phyloP scores from a whole-genome alignment of 2,329 filamentous ascomycete species.

The Colletotrichum noveboracense region DNA sequence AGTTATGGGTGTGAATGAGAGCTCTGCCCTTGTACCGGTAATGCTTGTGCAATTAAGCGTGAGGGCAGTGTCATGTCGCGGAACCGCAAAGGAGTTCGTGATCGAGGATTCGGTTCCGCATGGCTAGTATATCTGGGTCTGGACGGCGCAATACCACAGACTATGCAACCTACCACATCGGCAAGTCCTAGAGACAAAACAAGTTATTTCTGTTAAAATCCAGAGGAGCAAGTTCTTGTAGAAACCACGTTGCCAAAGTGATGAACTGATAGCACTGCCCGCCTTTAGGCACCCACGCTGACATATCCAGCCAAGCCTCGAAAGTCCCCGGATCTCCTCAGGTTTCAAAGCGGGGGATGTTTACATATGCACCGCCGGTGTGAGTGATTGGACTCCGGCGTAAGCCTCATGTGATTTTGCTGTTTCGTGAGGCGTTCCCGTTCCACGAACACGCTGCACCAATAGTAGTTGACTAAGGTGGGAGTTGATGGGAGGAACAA shows the following conservation, averaged over 20 bases:
- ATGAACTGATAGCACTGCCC: neutral
- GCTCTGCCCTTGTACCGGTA: neutral
- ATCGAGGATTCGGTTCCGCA: neutral
- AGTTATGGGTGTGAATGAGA: neutral
- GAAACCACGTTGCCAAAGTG: rapidly evolving
- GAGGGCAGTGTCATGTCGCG: neutral
- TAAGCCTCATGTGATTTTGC: too few species aligned
- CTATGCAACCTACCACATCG: neutral
- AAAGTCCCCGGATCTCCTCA: neutral
- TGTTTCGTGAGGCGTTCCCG: too few species aligned
- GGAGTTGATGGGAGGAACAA: too few species aligned
- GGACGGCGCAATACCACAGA: neutral
- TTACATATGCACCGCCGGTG: neutral
- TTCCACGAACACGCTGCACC: too few species aligned
- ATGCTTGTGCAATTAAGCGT: neutral
- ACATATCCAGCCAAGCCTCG: neutral
- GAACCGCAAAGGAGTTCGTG: neutral
- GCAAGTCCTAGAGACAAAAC: neutral
- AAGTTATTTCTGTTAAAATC: rapidly evolving
- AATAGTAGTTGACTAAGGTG: too few species aligned
- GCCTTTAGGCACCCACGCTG: neutral
- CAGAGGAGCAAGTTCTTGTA: rapidly evolving
- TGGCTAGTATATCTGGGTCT: rapidly evolving
- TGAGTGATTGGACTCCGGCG: neutral
- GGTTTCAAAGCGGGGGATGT: neutral